These are phyloP conservation scores for Syzygium malaccense DNA, from an alignment of 441 rosid genomes.

Conservation along the genomic window DNA sequence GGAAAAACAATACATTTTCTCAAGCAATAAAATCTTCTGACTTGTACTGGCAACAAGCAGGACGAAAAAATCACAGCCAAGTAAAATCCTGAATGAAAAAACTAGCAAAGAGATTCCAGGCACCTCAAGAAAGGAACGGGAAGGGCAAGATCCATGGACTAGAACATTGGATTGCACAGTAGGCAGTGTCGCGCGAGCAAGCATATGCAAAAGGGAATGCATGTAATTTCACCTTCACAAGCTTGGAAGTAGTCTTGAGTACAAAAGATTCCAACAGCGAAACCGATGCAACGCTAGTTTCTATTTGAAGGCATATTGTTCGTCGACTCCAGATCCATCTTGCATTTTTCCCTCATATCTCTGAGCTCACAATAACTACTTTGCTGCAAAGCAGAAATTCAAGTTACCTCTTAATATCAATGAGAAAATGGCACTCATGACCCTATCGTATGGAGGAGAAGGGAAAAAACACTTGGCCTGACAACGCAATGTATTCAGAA, in stretches of 20 bases:
- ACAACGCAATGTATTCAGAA: background rate
- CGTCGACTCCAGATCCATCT: constrained; percentile 55
- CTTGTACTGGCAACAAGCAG: background rate
- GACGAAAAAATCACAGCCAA: background rate
- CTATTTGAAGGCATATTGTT: constrained; percentile 37
- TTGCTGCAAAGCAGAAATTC: constrained; percentile 44
- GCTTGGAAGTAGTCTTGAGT: background rate
- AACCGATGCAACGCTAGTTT: constrained; percentile 7
- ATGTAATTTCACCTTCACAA: background rate
- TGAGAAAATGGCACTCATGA: background rate
- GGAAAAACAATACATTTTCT: background rate
- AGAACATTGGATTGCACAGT: background rate
- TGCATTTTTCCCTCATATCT: constrained; percentile 74
- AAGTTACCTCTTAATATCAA: constrained; percentile 2
- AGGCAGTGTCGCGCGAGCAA: background rate
- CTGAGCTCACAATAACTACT: constrained; percentile 38
- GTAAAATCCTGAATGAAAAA: background rate
- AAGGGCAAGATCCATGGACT: background rate
- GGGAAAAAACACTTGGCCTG: background rate
- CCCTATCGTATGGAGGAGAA: background rate
- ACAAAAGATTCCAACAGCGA: background rate
- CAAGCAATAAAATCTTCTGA: background rate
- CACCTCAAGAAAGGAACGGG: background rate
- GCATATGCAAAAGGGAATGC: background rate
- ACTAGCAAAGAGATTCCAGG: background rate